Percentiles rank a stretch among this genome's conserved stretches.
Evolutionary conservation across 2,329 filamentous ascomycete genomes (phyloP).

Genomic region (Pseudogymnoascus sp.): DNA sequence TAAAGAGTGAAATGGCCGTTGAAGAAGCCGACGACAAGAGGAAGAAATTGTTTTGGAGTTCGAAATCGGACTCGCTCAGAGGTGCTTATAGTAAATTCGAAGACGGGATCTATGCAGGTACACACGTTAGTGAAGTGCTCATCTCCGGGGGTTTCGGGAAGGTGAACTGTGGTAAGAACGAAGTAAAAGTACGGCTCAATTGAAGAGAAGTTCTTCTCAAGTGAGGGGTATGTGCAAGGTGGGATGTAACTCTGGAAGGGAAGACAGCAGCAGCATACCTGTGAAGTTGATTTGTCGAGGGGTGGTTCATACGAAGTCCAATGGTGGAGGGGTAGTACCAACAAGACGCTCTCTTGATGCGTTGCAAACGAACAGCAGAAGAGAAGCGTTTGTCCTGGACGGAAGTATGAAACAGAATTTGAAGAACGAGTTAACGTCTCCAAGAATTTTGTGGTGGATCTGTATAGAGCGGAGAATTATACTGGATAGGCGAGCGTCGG

Average conservation of each 20-base stretch:
- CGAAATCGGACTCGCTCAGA: conserved; percentile 14
- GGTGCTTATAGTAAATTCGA: conserved; percentile 5
- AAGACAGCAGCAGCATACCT: conserved; percentile 1
- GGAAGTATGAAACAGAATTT: conserved; percentile 12
- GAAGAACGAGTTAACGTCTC: conserved; percentile 33
- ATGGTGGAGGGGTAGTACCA: not conserved
- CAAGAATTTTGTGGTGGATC: conserved; percentile 22
- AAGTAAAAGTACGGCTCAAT: not conserved
- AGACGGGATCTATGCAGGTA: conserved; percentile 2
- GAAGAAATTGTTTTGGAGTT: conserved; percentile 14
- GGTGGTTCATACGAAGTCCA: conserved; percentile 4
- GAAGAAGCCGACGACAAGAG: conserved; percentile 17
- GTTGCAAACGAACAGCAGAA: conserved; percentile 4
- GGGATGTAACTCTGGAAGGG: not conserved
- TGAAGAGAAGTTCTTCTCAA: not conserved
- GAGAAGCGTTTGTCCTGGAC: conserved; percentile 8
- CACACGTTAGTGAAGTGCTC: not conserved
- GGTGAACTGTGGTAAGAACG: not conserved
- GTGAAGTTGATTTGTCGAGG: not conserved
- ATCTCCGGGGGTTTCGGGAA: conserved; percentile 4
- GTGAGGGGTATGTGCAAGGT: conserved; percentile 6
- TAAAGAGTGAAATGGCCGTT: conserved; percentile 28
- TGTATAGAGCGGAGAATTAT: conserved; percentile 23
- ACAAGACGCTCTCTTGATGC: conserved; percentile 1
- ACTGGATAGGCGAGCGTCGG: conserved; percentile 26